Percentiles rank a stretch among this genome's conserved stretches.
Conservation (phyloP, 2,329 filamentous ascomycete species). For the Blumeria hordei region DNA sequence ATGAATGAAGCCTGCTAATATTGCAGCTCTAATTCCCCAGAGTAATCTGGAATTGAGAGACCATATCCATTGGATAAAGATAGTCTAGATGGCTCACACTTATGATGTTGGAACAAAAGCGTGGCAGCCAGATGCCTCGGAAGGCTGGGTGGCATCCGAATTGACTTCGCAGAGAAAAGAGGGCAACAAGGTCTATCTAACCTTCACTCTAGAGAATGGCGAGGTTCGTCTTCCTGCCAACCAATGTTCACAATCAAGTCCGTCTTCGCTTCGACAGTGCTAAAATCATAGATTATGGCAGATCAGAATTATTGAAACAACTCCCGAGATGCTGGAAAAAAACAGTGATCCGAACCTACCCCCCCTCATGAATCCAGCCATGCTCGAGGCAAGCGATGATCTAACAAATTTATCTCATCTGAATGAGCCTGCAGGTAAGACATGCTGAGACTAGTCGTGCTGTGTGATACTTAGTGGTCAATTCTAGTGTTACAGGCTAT, state of each 20-base stretch:
- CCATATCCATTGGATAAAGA: constrained; percentile 3
- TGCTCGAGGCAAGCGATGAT: constrained; percentile 97
- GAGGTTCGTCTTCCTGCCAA: constrained; percentile 34
- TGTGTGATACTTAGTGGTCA: constrained; percentile 5
- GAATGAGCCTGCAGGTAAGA: constrained; percentile 84
- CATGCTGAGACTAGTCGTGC: neutral
- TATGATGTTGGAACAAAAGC: constrained; percentile 94
- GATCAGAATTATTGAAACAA: constrained; percentile 61
- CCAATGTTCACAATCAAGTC: neutral
- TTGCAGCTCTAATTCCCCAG: constrained; percentile 6
- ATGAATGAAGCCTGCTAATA: constrained; percentile 8
- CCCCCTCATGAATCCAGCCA: constrained; percentile 89
- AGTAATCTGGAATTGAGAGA: constrained; percentile 5
- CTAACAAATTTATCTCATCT: constrained; percentile 91
- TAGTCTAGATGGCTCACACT: constrained; percentile 52
- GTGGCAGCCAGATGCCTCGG: constrained; percentile 89
- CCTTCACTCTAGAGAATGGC: constrained; percentile 79
- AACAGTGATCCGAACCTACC: constrained; percentile 59
- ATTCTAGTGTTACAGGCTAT: constrained; percentile 78
- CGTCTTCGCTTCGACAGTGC: constrained; percentile 3
- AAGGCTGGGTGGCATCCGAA: constrained; percentile 95
- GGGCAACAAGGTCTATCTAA: constrained; percentile 66
- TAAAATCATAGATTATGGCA: constrained; percentile 17
- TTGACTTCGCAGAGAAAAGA: constrained; percentile 64
- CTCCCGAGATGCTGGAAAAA: constrained; percentile 49